A percentile compares a stretch with the other conserved stretches of the same genome.
Evolutionary conservation across 768 basidiomycete genomes (phyloP).

Genomic region (Xerocomellus dryophilus): DNA sequence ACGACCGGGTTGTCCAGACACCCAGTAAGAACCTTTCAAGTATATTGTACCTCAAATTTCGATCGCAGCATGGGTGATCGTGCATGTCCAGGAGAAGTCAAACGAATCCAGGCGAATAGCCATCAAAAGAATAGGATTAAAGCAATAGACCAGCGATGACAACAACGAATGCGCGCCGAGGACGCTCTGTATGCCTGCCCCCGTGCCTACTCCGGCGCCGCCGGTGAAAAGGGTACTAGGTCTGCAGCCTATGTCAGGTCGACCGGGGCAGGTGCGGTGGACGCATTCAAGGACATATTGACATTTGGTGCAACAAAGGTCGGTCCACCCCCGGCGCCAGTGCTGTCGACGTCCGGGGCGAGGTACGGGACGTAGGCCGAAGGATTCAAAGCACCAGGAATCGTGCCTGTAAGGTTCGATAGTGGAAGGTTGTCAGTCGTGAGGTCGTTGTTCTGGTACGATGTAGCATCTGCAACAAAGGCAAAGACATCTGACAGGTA

Average conservation of each 20-base stretch:
- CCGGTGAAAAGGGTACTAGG: background rate
- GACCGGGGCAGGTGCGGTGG: slow-evolving; percentile 36
- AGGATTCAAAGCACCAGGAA: slow-evolving; percentile 45
- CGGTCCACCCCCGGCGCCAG: slow-evolving; percentile 42
- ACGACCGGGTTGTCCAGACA: too few species aligned
- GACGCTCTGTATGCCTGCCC: slow-evolving; percentile 2
- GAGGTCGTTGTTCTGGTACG: slow-evolving; percentile 40
- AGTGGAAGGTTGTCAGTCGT: slow-evolving; percentile 30
- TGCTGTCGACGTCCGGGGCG: slow-evolving; percentile 39
- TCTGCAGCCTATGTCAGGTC: slow-evolving; percentile 34
- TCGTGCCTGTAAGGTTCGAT: slow-evolving; percentile 41
- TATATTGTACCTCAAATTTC: too few species aligned
- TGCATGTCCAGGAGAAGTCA: too few species aligned
- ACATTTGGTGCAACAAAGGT: slow-evolving; percentile 37
- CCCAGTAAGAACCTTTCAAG: too few species aligned
- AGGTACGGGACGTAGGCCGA: slow-evolving; percentile 41
- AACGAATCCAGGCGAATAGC: background rate
- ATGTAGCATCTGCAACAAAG: slow-evolving; percentile 46
- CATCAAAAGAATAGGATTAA: background rate
- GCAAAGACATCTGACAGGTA: slow-evolving; percentile 46
- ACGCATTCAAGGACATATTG: slow-evolving; percentile 35
- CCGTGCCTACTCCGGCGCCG: background rate
- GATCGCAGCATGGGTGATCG: too few species aligned
- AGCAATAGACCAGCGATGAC: slow-evolving; percentile 8
- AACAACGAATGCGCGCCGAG: slow-evolving; percentile 8